Percentiles rank a stretch among this genome's conserved stretches.
Evolutionary conservation across 2,329 filamentous ascomycete species (phyloP).

Genomic region (Fonsecaea erecta): DNA sequence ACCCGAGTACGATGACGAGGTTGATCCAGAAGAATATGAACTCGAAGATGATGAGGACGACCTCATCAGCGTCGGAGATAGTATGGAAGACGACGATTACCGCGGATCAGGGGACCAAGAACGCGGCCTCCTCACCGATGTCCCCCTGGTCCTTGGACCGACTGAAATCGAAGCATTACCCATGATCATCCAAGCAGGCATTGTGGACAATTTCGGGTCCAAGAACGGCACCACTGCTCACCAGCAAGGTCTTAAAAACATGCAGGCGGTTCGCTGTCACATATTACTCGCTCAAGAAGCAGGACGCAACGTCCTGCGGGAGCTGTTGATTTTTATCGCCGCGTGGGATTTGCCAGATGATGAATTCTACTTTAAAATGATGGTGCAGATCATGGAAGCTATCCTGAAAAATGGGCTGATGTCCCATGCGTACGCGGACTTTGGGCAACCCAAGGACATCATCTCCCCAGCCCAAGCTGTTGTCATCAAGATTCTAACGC

Average conservation of each 20-base stretch:
- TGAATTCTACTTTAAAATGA: slow-evolving; percentile 94
- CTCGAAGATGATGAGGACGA: slow-evolving; percentile 46
- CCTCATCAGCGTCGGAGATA: slow-evolving; percentile 50
- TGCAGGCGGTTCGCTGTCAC: slow-evolving; percentile 88
- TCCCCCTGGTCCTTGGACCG: slow-evolving; percentile 90
- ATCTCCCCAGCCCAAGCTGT: slow-evolving; percentile 95
- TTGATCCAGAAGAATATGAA: slow-evolving; percentile 51
- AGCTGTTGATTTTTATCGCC: slow-evolving; percentile 93
- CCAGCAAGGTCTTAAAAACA: slow-evolving; percentile 67
- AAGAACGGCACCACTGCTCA: slow-evolving; percentile 50
- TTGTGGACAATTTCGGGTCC: slow-evolving; percentile 76
- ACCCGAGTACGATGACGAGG: slow-evolving; percentile 48
- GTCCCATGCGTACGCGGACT: slow-evolving; percentile 88
- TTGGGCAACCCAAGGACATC: slow-evolving; percentile 92
- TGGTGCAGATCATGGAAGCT: slow-evolving; percentile 92
- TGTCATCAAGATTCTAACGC: slow-evolving; percentile 85
- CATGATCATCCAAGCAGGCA: slow-evolving; percentile 96
- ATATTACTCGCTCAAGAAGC: slow-evolving; percentile 88
- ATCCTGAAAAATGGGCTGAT: slow-evolving; percentile 87
- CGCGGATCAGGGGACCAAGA: slow-evolving; percentile 58
- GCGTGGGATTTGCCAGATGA: slow-evolving; percentile 96
- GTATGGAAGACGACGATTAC: slow-evolving; percentile 56
- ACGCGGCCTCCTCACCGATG: slow-evolving; percentile 85
- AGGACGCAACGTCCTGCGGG: slow-evolving; percentile 83
- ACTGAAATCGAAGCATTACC: slow-evolving; percentile 95